Base-by-base conservation (phyloP, 768 basidiomycete genomes). In the Phlebiopsis gigantea region DNA sequence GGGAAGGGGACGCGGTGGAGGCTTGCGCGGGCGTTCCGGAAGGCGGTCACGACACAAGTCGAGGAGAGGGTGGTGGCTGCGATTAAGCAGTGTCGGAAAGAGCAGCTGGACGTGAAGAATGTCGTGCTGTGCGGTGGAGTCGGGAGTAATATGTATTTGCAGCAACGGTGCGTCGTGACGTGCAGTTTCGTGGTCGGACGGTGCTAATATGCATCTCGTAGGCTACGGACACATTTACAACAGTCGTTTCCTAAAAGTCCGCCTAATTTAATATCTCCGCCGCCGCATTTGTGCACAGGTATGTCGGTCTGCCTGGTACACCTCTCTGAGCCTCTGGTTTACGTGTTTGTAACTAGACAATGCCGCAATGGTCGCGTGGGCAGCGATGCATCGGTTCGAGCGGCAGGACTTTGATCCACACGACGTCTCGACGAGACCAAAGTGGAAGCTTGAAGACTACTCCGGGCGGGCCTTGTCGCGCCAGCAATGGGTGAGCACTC, bases 351-450 rank as follows among this genome's bases (percentile, higher is more conserved):
- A n/a, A n/a, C n/a, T n/a, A n/a, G 96, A 98, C 65, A 98, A 98
- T 68, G 96, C 96, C 0, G 95, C 83, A 8, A 98, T 98, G 96
- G 90, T 98, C 62, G 96, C 82, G 1, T 96, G 88, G 90, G 89
- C 94, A 3, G 86, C 90, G 0, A 87, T 95, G 79, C 73, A 86
- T 63, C 82, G 93, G 12, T 89, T 97, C 59, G 75, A 87, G 24
- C 73, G 72, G 0, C 74, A 73, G 3, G 83, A 87, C 56, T 71
- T 77, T 44, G 87, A 87, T 63, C 73, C 79, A 7, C 91, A 86
- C 60, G 73, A 77, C 22, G 75, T 88, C 14, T 78, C 79, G 21
- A 71, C 87, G 6, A 73, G 77, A 29, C 73, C 89, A 15, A 87
- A 85, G 66, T 98, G 95, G 95, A 82, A 78, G 51, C 80, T 96